Base-by-base conservation (phyloP, 2,329 filamentous ascomycete genomes). In the Pleurostoma richardsiae region DNA sequence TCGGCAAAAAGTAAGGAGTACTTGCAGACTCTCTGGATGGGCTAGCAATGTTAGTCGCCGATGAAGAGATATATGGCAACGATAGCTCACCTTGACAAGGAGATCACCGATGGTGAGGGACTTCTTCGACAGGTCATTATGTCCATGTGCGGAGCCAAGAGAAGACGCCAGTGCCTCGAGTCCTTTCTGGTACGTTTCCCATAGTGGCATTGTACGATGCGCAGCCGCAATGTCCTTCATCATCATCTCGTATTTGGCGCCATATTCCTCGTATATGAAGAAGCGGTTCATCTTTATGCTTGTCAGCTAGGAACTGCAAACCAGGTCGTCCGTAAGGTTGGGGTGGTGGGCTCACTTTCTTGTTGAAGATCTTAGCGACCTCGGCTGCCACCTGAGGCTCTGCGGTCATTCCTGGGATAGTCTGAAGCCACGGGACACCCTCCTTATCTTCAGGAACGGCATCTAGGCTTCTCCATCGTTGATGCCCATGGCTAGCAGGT, bases 251-350 rank as follows among this genome's bases (percentile, higher is more conserved):
- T 94, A 95, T 60, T 92, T 92, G 44, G 87, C 86, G 33, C 88
- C 88, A 62, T 96, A 99, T 56, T 95, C 88, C 67, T 95, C 88
- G 61, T 99, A 99, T 43, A 86, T 75, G 60, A 88, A 86, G 67
- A 97, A 94, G 0, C 83, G 82, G 49, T 81, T 79, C 69, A 95
- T 85, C 88, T 95, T 52, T 10, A 44, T 26, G 10, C 39, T 28
- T 44, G 42, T 54, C 29, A 47, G 47, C 43, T 6, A 10, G 4
- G 2, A 29, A 6, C 11, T 29, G 30, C 6, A n/a, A 6, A 2
- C 19, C 19, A 8, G 19, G 19, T 29, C 10, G 41, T 45, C 41
- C 26, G 5, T 30, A 28, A 40, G 11, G 27, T 30, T 30, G 49
- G 26, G 38, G 30, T 38, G 39, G 39, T 39, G 43, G 8, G 49